phyloP scores from a whole-genome alignment of 2,329 filamentous ascomycete species.

The Alternaria sp. region DNA sequence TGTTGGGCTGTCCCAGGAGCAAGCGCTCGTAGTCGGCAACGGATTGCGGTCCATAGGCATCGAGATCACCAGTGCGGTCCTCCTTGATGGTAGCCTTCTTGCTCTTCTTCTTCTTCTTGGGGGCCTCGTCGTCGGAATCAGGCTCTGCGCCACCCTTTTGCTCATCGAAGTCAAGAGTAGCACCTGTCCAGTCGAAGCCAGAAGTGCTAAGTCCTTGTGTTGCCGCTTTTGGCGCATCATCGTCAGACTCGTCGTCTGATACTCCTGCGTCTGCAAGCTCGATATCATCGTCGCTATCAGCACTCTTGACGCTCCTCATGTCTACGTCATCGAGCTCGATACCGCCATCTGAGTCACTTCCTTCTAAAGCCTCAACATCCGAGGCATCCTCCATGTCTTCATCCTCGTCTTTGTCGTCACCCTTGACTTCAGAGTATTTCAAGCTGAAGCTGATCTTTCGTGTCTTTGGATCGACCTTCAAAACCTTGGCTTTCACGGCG shows the following conservation, averaged over 20 bases:
- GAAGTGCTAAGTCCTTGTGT: slow-evolving; percentile 67
- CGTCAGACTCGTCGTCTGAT: slow-evolving; percentile 41
- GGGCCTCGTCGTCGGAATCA: slow-evolving; percentile 57
- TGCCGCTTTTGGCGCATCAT: slow-evolving; percentile 14
- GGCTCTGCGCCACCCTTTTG: slow-evolving; percentile 61
- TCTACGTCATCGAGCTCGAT: slow-evolving; percentile 52
- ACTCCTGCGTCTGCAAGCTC: slow-evolving; percentile 44
- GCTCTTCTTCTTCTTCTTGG: slow-evolving; percentile 71
- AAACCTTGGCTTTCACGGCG: slow-evolving; percentile 86
- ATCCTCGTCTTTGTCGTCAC: slow-evolving; percentile 54
- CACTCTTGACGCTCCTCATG: slow-evolving; percentile 52
- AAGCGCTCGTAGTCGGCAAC: slow-evolving; percentile 92
- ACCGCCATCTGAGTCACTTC: slow-evolving; percentile 52
- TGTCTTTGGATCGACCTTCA: slow-evolving; percentile 77
- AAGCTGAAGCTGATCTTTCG: slow-evolving; percentile 86
- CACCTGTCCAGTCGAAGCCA: slow-evolving; percentile 88
- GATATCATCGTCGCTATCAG: slow-evolving; percentile 40
- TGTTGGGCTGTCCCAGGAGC: slow-evolving; percentile 88
- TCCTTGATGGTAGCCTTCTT: slow-evolving; percentile 79
- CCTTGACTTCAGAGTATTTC: slow-evolving; percentile 88
- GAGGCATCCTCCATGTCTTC: slow-evolving; percentile 49
- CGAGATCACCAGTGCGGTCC: slow-evolving; percentile 90
- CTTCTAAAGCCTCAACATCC: slow-evolving; percentile 24
- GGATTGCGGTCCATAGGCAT: slow-evolving; percentile 85
- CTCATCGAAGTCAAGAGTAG: slow-evolving; percentile 59